Base-by-base conservation (phyloP, 352 stramenopile genomes). In the Ophiocytium majus region DNA sequence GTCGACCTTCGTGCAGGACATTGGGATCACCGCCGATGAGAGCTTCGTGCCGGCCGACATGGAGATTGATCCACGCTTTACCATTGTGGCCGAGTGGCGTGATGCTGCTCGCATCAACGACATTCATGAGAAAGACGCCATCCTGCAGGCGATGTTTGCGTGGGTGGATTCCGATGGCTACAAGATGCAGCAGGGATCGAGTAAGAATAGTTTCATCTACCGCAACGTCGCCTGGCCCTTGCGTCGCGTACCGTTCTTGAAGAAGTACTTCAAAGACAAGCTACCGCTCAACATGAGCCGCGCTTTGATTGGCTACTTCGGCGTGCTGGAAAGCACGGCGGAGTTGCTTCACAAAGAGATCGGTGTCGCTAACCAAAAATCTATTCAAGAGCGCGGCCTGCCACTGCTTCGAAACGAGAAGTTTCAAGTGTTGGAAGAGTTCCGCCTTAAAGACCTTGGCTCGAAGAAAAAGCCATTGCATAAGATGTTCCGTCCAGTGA, bases 391-490 rank as follows among this genome's bases (percentile, higher is more conserved):
- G 57, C 57, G 57, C 23, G 57, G 57, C 28, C 57, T 71, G 23
- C 57, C 57, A 23, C 57, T 71, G 19, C 28, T 71, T 71, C 23
- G 28, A 71, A 28, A 28, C 28, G 57, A 71, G 57, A 71, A 71
- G 57, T 71, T 23, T 28, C 19, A 71, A 28, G 23, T 23, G 23
- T 28, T 71, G 19, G 57, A 71, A 23, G 57, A 23, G 23, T 23
- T 71, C 19, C 23, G 57, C 23, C 19, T 71, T 23, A 28, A 71
- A 28, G 57, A 71, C 28, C 57, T 71, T 23, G 57, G 19, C 57
- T 23, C 19, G 57, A 71, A 71, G 57, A 71, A 71, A 71, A 71
- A 71, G 57, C n/a, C n/a, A n/a, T 23, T 71, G 57, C 57, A 71
- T 28, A 71, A 71, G 57, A 71, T 71, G 57, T 71, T 23, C 28